Evolutionary conservation across 2,329 filamentous ascomycete genomes (phyloP).

Genomic region (Arthrobotrys musiformis): DNA sequence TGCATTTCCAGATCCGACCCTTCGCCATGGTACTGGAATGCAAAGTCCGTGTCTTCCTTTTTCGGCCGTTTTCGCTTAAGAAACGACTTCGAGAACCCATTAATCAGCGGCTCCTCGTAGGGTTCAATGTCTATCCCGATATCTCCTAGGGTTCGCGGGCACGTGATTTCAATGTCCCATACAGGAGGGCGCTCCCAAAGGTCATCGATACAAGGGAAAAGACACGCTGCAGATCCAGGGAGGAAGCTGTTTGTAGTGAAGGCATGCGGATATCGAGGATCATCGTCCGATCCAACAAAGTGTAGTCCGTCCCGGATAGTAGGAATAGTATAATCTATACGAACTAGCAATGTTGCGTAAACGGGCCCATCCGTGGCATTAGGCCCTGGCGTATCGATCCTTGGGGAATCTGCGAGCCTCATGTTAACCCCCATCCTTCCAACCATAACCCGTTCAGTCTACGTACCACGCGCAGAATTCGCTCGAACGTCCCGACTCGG

Average conservation of each 20-base stretch:
- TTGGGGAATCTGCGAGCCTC: constrained; percentile 58
- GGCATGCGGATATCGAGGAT: constrained; percentile 86
- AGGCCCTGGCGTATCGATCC: constrained; percentile 62
- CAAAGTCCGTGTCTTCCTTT: constrained; percentile 60
- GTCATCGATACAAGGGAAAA: constrained; percentile 95
- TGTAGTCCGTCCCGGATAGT: constrained; percentile 86
- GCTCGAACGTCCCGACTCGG: constrained; percentile 34
- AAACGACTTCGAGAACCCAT: constrained; percentile 22
- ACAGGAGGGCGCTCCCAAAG: constrained; percentile 76
- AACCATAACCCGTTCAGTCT: neutral
- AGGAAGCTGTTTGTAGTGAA: constrained; percentile 86
- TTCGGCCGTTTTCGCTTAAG: constrained; percentile 60
- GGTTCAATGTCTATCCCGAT: constrained; percentile 61
- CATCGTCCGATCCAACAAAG: constrained; percentile 86
- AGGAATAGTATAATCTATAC: constrained; percentile 80
- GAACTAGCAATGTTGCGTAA: constrained; percentile 72
- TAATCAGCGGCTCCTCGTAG: constrained; percentile 50
- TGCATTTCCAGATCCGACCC: constrained; percentile 89
- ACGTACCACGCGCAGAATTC: constrained; percentile 39
- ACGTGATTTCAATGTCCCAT: constrained; percentile 89
- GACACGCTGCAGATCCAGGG: constrained; percentile 80
- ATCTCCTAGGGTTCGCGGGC: constrained; percentile 86
- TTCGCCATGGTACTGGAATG: constrained; percentile 72
- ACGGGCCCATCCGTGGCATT: constrained; percentile 61
- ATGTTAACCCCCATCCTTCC: constrained; percentile 2